phyloP scores from a whole-genome alignment of 768 basidiomycete genomes.

The Roridomyces roridus region DNA sequence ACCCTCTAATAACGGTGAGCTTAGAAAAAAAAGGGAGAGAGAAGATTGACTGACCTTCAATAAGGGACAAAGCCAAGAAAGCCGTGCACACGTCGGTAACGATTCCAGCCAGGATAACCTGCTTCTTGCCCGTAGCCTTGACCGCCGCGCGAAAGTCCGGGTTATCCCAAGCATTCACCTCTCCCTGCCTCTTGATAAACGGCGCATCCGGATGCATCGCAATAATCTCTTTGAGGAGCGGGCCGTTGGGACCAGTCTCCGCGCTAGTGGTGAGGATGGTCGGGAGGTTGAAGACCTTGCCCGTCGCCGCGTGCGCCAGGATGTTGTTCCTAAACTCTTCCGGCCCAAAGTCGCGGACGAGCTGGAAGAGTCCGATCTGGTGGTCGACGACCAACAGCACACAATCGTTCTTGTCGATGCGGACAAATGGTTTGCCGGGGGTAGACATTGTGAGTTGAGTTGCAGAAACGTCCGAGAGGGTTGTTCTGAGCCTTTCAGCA shows the following conservation, averaged over 20 bases:
- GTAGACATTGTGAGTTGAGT: no score
- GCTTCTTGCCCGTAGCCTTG: constrained; percentile 53
- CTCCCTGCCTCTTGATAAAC: constrained; percentile 51
- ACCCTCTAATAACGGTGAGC: no score
- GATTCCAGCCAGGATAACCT: constrained; percentile 57
- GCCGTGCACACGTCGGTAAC: constrained; percentile 57
- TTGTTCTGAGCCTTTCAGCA: background rate
- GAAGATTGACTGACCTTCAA: constrained; percentile 17
- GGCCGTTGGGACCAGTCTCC: constrained; percentile 55
- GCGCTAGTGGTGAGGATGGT: constrained; percentile 52
- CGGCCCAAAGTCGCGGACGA: constrained; percentile 47
- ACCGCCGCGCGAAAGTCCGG: constrained; percentile 52
- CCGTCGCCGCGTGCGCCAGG: constrained; percentile 53
- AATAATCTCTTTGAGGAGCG: constrained; percentile 49
- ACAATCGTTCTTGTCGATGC: constrained; percentile 51
- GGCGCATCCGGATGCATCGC: constrained; percentile 52
- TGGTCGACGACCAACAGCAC: constrained; percentile 55
- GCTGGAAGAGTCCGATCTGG: constrained; percentile 54
- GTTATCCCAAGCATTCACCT: constrained; percentile 63
- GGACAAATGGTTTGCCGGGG: constrained; percentile 38
- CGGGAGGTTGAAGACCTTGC: constrained; percentile 51
- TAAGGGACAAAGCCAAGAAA: constrained; percentile 53
- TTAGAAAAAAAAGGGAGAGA: no score
- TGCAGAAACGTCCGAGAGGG: no score
- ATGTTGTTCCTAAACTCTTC: constrained; percentile 50